Evolutionary conservation across 345 rosid genomes (phyloP).

Genomic region (Murraya paniculata): DNA sequence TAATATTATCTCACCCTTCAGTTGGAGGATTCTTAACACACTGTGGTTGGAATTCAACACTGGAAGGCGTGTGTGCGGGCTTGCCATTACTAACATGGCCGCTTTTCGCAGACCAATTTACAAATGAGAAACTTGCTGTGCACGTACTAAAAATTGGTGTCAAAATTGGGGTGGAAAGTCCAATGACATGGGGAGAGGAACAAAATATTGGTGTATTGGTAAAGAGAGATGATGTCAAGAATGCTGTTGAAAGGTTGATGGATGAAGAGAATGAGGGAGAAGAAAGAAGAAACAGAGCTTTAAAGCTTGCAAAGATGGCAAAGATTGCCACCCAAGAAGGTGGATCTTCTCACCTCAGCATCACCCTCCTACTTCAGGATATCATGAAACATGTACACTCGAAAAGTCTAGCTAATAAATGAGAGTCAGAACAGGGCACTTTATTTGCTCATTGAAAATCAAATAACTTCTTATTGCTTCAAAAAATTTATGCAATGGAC

Average conservation of each 20-base stretch:
- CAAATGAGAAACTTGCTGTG: background rate
- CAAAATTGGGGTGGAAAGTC: background rate
- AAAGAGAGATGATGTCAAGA: background rate
- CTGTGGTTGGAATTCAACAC: conserved; percentile 13
- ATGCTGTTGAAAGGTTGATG: background rate
- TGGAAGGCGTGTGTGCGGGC: conserved; percentile 12
- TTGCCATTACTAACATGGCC: background rate
- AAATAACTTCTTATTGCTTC: too few relatives aligned
- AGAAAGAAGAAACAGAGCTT: conserved; percentile 9
- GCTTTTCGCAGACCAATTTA: background rate
- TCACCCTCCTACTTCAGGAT: conserved; percentile 2
- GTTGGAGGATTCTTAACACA: conserved; percentile 22
- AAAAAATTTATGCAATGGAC: too few relatives aligned
- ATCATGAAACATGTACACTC: background rate
- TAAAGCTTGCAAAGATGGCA: conserved; percentile 2
- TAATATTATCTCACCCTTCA: conserved; percentile 11
- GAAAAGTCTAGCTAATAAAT: background rate
- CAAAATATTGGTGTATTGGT: background rate
- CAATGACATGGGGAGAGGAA: background rate
- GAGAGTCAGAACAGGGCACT: background rate
- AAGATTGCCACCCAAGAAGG: conserved; percentile 10
- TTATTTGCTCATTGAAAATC: too few relatives aligned
- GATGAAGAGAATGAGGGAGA: background rate
- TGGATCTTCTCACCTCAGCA: conserved; percentile 4
- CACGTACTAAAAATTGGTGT: conserved; percentile 1